Conservation (phyloP, 768 basidiomycete genomes). For the Hericium alpestre region DNA sequence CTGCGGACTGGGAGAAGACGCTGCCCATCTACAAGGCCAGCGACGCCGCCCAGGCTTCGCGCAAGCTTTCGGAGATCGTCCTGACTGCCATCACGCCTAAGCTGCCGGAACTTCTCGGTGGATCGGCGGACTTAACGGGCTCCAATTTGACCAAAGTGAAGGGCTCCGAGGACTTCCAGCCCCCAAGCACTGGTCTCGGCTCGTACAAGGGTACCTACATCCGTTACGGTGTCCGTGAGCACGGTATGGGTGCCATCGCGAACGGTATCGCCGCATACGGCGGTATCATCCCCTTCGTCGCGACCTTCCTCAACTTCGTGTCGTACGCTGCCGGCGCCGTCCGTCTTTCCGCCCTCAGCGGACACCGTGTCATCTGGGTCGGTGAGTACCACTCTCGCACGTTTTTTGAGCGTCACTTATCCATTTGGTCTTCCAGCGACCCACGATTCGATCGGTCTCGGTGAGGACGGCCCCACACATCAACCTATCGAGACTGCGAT, state of each 20-base stretch:
- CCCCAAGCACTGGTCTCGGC: conserved; percentile 74
- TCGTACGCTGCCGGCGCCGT: conserved; percentile 91
- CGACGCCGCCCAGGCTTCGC: conserved; percentile 80
- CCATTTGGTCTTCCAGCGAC: conserved; percentile 43
- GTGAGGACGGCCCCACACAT: conserved; percentile 94
- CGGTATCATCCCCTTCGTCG: conserved; percentile 81
- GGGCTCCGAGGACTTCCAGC: conserved; percentile 83
- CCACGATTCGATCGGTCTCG: conserved; percentile 88
- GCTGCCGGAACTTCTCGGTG: conserved; percentile 80
- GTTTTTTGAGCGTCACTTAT: neutral
- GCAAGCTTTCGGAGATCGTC: conserved; percentile 88
- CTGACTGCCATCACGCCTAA: conserved; percentile 63
- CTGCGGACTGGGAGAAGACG: conserved; percentile 75
- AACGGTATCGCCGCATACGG: conserved; percentile 89
- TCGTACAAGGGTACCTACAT: conserved; percentile 82
- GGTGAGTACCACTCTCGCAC: conserved; percentile 35
- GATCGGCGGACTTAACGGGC: conserved; percentile 87
- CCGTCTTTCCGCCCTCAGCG: conserved; percentile 79
- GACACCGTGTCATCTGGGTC: conserved; percentile 89
- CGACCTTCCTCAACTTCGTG: conserved; percentile 94
- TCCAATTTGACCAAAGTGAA: conserved; percentile 88
- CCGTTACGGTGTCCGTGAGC: conserved; percentile 95
- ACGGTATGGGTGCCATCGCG: conserved; percentile 92
- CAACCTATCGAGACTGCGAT: conserved; percentile 87
- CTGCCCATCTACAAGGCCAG: conserved; percentile 78